These are phyloP conservation scores for Claviceps africana DNA, from an alignment of 2,329 filamentous ascomycete genomes.

Conservation along the genomic window DNA sequence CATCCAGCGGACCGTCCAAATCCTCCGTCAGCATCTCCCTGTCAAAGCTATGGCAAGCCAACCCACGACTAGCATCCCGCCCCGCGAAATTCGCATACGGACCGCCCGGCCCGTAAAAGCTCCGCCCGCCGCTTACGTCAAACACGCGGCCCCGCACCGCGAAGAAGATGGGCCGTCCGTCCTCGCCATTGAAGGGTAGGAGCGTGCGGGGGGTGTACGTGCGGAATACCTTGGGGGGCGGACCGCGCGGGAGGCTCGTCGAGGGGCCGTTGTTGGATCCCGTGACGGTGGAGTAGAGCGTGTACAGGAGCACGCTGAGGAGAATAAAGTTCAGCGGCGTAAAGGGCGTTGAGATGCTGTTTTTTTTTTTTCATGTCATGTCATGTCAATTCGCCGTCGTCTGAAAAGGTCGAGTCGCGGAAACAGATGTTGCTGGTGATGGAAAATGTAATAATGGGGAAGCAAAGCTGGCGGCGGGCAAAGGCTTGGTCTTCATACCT, in stretches of 20 bases:
- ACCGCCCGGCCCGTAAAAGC: constrained; percentile 93
- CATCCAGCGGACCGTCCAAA: constrained; percentile 69
- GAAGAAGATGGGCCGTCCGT: constrained; percentile 66
- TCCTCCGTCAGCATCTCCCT: constrained; percentile 90
- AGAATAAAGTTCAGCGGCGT: constrained; percentile 53
- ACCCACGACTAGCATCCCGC: constrained; percentile 72
- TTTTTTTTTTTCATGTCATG: neutral
- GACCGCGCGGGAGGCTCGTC: constrained; percentile 31
- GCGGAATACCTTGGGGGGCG: constrained; percentile 47
- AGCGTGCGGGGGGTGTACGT: constrained; percentile 68
- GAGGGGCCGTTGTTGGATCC: constrained; percentile 30
- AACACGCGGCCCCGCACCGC: constrained; percentile 87
- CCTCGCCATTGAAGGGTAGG: constrained; percentile 69
- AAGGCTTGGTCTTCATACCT: constrained; percentile 15
- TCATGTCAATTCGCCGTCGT: no score
- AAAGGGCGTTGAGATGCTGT: constrained; percentile 24
- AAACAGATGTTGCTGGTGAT: neutral
- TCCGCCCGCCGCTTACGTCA: constrained; percentile 72
- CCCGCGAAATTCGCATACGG: constrained; percentile 96
- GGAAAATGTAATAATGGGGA: neutral
- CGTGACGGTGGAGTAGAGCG: constrained; percentile 39
- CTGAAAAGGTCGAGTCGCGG: no score
- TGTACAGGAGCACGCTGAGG: constrained; percentile 40
- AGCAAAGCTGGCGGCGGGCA: neutral
- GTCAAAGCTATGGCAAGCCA: constrained; percentile 88